phyloP scores from a whole-genome alignment of 2,329 filamentous ascomycete genomes.

The Allantophomopsis cytisporea region DNA sequence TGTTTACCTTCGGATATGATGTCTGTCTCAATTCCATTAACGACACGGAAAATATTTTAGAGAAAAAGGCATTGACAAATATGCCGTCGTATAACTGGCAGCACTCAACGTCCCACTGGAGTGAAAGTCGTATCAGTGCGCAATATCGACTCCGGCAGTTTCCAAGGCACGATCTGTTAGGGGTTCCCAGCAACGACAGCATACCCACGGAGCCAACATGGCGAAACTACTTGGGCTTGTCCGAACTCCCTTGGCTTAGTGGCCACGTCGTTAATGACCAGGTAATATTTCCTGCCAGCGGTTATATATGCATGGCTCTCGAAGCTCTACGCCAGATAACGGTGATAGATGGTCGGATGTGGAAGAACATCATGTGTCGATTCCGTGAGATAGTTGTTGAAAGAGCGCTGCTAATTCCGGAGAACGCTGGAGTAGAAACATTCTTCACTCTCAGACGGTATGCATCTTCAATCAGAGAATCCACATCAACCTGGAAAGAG shows the following conservation, averaged over 20 bases:
- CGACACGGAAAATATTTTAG: conserved; percentile 23
- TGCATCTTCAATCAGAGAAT: background rate
- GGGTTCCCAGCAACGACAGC: conserved; percentile 18
- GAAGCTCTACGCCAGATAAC: conserved; percentile 8
- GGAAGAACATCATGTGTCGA: conserved; percentile 17
- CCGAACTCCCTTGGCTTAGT: conserved; percentile 15
- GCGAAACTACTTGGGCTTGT: conserved; percentile 21
- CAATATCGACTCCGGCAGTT: conserved; percentile 26
- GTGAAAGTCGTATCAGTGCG: conserved; percentile 31
- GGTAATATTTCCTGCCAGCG: conserved; percentile 14
- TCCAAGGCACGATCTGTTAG: background rate
- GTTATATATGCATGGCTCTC: conserved; percentile 14
- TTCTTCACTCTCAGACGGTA: conserved; percentile 2
- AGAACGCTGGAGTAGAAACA: conserved; percentile 31
- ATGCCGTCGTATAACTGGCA: conserved; percentile 40
- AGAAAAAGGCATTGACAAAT: conserved; percentile 15
- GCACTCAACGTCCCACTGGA: conserved; percentile 33
- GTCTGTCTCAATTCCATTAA: conserved; percentile 6
- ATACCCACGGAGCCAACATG: conserved; percentile 24
- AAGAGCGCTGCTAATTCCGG: conserved; percentile 34
- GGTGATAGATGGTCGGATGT: too few relatives aligned
- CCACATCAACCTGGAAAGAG: background rate
- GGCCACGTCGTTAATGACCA: conserved; percentile 9
- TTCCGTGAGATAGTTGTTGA: conserved; percentile 30
- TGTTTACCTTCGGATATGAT: conserved; percentile 1